These are phyloP conservation scores for Evernia prunastri DNA, from an alignment of 495 filamentous ascomycete genomes.

Conservation along the genomic window DNA sequence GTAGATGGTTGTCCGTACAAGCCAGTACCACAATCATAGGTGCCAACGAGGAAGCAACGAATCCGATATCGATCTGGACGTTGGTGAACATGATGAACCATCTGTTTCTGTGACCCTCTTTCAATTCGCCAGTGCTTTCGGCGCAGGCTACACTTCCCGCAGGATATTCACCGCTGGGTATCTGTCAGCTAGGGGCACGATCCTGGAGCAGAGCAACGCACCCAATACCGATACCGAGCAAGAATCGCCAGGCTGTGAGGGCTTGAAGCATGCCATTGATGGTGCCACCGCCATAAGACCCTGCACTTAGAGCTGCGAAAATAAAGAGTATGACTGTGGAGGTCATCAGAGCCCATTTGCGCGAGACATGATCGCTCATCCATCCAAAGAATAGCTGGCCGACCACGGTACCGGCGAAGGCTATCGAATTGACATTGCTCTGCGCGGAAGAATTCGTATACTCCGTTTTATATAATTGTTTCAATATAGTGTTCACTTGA, in stretches of 20 bases:
- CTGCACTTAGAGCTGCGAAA: constrained; percentile 73
- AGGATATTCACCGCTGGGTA: constrained; percentile 74
- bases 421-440: constrained; percentile 66
- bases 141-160: constrained; percentile 79
- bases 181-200: constrained; percentile 43
- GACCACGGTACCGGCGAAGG: constrained; percentile 83
- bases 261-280: constrained; percentile 67
- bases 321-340: constrained; percentile 78
- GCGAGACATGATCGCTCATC: constrained; percentile 73
- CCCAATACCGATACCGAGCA: constrained; percentile 57
- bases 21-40: constrained; percentile 67
- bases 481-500: constrained; percentile 66
- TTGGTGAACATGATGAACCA: constrained; percentile 97
- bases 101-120: constrained; percentile 68
- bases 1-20: constrained; percentile 59
- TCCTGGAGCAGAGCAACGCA: constrained; percentile 12
- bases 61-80: constrained; percentile 76
- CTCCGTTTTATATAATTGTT: constrained; percentile 51
- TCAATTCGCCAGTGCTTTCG: constrained; percentile 77
- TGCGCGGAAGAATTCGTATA: constrained; percentile 62
- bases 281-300: constrained; percentile 64
- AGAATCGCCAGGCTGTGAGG: constrained; percentile 78
- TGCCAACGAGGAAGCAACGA: constrained; percentile 67
- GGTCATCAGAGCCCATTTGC: constrained; percentile 71
- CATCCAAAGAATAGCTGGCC: constrained; percentile 81